Evolutionary conservation across 371 early-diverging fungal genomes (phyloP).

Genomic region (Rhizomucor miehei): DNA sequence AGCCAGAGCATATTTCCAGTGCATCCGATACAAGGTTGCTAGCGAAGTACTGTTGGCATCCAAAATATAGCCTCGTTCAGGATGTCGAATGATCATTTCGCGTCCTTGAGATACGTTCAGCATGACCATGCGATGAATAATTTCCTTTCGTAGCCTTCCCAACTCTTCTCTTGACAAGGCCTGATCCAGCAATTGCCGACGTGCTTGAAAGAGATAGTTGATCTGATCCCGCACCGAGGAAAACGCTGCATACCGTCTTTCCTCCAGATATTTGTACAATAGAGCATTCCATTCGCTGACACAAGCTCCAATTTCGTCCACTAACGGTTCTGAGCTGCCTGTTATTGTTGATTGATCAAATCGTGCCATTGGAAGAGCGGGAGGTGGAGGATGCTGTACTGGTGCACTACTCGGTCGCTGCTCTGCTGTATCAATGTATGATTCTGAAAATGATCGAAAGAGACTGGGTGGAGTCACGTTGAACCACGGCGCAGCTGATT

Average conservation of each 20-base stretch:
- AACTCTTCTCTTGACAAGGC: constrained; percentile 65
- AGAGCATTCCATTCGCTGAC: constrained; percentile 65
- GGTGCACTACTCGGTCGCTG: constrained; percentile 4
- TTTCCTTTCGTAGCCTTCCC: constrained; percentile 48
- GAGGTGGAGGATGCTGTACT: constrained; percentile 4
- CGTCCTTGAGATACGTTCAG: constrained; percentile 56
- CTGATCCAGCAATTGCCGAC: constrained; percentile 66
- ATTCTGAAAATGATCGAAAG: constrained; percentile 30
- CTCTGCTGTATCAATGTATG: constrained; percentile 15
- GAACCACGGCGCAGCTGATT: constrained; percentile 11
- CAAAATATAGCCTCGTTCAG: constrained; percentile 59
- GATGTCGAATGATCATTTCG: constrained; percentile 63
- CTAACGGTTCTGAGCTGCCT: constrained; percentile 60
- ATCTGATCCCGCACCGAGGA: constrained; percentile 54
- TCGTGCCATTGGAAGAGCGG: constrained; percentile 44
- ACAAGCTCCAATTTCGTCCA: constrained; percentile 68
- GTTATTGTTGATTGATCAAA: constrained; percentile 55
- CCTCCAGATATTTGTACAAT: constrained; percentile 50
- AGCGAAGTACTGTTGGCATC: constrained; percentile 57
- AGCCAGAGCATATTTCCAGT: constrained; percentile 44
- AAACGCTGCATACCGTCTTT: constrained; percentile 58
- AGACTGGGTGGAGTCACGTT: not conserved
- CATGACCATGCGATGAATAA: constrained; percentile 57
- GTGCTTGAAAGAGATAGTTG: constrained; percentile 58
- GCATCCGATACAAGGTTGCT: constrained; percentile 56